Conservation (phyloP, 2,329 filamentous ascomycete genomes). For the Colletotrichum sansevieriae region DNA sequence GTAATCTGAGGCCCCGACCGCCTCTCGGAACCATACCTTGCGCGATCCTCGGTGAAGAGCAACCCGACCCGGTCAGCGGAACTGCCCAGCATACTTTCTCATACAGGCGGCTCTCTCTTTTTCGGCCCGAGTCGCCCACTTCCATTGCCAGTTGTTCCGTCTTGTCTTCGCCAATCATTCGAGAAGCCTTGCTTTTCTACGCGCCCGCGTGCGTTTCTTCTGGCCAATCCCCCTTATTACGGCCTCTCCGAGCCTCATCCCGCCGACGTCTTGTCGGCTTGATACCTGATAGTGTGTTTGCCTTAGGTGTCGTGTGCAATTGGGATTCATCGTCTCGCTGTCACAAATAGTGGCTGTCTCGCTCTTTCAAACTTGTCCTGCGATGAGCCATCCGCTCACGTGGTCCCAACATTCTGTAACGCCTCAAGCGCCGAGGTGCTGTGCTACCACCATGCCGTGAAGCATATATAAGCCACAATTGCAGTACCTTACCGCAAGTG, state of each 20-base stretch:
- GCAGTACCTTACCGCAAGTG: no score
- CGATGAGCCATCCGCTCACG: no score
- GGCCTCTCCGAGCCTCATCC: background rate
- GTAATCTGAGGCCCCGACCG: constrained; percentile 14
- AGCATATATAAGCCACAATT: no score
- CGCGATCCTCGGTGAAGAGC: constrained; percentile 20
- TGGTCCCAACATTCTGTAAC: no score
- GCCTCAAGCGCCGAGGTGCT: no score
- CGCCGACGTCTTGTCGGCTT: background rate
- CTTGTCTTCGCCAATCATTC: background rate
- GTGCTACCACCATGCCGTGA: no score
- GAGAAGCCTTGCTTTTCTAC: constrained; percentile 4
- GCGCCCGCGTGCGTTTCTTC: background rate
- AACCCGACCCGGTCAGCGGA: constrained; percentile 4
- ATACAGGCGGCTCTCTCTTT: background rate
- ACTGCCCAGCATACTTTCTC: background rate
- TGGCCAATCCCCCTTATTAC: background rate
- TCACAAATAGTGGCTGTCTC: constrained; percentile 28
- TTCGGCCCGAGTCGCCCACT: constrained; percentile 18
- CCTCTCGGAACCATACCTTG: constrained; percentile 13
- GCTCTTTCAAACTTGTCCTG: background rate
- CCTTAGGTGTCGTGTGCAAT: no score
- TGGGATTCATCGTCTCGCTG: background rate
- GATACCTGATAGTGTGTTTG: no score
- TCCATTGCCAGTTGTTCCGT: background rate